These are phyloP conservation scores for Saccharomycopsis sp. DNA, from an alignment of 805 yeast species.

Conservation along the genomic window DNA sequence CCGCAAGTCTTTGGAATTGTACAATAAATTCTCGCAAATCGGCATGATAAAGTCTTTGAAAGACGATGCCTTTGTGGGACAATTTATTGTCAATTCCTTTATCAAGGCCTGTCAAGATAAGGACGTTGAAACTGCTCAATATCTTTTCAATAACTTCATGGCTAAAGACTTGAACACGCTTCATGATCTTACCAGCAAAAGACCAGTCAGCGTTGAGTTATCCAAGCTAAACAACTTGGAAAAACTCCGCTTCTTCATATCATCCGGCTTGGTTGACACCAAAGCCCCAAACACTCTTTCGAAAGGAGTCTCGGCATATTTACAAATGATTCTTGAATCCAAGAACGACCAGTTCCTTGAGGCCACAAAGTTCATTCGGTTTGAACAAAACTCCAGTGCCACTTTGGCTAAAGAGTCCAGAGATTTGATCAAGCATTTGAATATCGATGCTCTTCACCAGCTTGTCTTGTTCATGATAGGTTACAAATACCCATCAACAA, in stretches of 20 bases:
- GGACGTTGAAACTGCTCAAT: constrained; percentile 5
- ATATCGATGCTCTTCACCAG: constrained; percentile 3
- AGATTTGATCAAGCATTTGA: constrained; percentile 7
- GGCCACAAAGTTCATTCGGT: neutral
- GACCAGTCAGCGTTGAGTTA: neutral
- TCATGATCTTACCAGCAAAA: neutral
- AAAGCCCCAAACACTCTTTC: neutral
- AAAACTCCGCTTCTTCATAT: neutral
- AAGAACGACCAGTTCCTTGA: neutral
- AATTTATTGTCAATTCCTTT: constrained; percentile 12
- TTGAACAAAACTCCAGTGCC: neutral
- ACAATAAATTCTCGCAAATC: constrained; percentile 10
- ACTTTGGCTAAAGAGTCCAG: constrained; percentile 8
- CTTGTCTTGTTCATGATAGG: constrained; percentile 6
- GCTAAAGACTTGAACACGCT: neutral
- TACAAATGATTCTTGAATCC: neutral
- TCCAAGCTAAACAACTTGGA: neutral
- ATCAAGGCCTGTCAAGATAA: constrained; percentile 6
- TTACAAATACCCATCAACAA: neutral
- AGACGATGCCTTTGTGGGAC: neutral
- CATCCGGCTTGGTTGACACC: neutral
- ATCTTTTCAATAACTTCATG: neutral
- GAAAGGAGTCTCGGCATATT: neutral
- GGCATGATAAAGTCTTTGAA: constrained; percentile 5
- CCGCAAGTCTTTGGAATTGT: constrained; percentile 10